Evolutionary conservation across 148 eudicot species (phyloP).

Genomic region (Oxyria digyna): DNA sequence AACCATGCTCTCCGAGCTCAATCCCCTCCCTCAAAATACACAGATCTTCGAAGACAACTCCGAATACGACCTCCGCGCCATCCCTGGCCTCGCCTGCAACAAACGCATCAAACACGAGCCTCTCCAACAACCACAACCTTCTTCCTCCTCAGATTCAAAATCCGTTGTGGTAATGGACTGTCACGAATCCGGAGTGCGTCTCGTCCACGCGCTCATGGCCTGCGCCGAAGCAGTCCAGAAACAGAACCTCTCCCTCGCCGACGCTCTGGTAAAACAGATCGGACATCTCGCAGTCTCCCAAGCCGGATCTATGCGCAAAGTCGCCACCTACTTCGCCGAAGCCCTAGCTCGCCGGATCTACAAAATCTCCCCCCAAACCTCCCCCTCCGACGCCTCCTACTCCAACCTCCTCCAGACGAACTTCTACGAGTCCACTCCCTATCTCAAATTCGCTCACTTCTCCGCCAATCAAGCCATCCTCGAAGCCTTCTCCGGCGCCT

Average conservation of each 20-base stretch:
- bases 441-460: constrained; percentile 85
- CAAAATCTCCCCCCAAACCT: constrained; percentile 35
- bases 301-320: constrained; percentile 74
- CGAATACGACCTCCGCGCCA: constrained; percentile 63
- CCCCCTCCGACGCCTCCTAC: constrained; percentile 25
- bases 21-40: constrained; percentile 4
- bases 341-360: constrained; percentile 75
- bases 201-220: constrained; percentile 79
- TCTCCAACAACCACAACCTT: neutral
- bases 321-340: constrained; percentile 71
- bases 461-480: constrained; percentile 89
- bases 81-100: constrained; percentile 60
- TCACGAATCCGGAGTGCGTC: constrained; percentile 64
- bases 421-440: constrained; percentile 76
- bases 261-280: constrained; percentile 59
- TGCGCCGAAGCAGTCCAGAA: constrained; percentile 77
- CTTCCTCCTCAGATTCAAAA: no score
- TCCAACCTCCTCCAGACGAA: constrained; percentile 63
- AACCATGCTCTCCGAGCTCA: constrained; percentile 56
- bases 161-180: constrained; percentile 58
- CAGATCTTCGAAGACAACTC: constrained; percentile 25
- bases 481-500: constrained; percentile 53
- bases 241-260: constrained; percentile 41
- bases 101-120: constrained; percentile 7
- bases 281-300: constrained; percentile 59